phyloP scores from a whole-genome alignment of 2,329 filamentous ascomycete genomes.

The Penicillium sp. region DNA sequence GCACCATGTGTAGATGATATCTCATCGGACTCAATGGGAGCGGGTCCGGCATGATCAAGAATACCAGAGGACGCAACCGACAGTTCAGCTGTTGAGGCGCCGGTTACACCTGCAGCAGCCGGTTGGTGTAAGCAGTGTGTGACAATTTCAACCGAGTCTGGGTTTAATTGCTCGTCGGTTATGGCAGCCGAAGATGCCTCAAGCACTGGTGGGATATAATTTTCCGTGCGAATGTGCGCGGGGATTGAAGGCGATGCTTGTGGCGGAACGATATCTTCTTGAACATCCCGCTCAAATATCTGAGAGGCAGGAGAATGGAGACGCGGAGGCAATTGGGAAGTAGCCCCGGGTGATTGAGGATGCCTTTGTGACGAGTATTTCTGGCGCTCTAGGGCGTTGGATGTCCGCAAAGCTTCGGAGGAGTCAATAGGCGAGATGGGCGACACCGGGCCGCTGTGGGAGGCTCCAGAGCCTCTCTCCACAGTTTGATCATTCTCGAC shows the following conservation, averaged over 20 bases:
- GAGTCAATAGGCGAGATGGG: constrained; percentile 25
- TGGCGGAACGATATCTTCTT: constrained; percentile 67
- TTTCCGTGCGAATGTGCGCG: constrained; percentile 88
- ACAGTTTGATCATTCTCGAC: constrained; percentile 4
- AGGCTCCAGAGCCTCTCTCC: constrained; percentile 5
- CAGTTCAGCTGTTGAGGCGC: constrained; percentile 39
- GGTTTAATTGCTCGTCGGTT: constrained; percentile 78
- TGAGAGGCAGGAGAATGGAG: constrained; percentile 73
- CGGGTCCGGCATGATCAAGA: constrained; percentile 49
- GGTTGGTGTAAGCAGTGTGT: constrained; percentile 83
- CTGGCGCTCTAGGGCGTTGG: constrained; percentile 16
- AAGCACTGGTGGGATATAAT: constrained; percentile 86
- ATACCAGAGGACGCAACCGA: constrained; percentile 48
- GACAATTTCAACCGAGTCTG: constrained; percentile 88
- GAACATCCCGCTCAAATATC: constrained; percentile 94
- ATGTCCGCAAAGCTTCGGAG: constrained; percentile 20
- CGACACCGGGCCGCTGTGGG: constrained; percentile 11
- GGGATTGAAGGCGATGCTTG: constrained; percentile 84
- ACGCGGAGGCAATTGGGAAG: constrained; percentile 66
- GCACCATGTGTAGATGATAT: constrained; percentile 72
- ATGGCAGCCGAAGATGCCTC: constrained; percentile 91
- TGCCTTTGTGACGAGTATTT: constrained; percentile 35
- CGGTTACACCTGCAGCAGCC: constrained; percentile 65
- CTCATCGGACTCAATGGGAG: constrained; percentile 54
- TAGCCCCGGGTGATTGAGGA: constrained; percentile 65